A percentile compares a stretch with the other conserved stretches of the same genome.
phyloP scores from a whole-genome alignment of 1,139 yeast species.

The Magnusiomyces paraingens region DNA sequence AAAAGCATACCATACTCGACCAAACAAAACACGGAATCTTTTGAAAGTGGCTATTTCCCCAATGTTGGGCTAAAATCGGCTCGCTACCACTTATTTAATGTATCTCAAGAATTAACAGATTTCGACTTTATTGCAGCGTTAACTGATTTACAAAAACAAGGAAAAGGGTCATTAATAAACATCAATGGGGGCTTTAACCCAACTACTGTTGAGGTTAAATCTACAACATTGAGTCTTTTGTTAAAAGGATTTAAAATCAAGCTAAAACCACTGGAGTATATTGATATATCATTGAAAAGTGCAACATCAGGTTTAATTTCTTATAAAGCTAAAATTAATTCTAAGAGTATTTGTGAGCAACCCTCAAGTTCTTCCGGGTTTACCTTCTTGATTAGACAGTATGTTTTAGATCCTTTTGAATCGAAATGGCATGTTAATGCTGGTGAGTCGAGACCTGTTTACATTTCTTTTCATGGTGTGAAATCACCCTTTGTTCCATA shows the following conservation, averaged over 20 bases:
- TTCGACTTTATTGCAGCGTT: conserved; percentile 1
- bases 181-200: conserved; percentile 33
- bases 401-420: conserved; percentile 55
- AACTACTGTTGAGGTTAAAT: conserved; percentile 8
- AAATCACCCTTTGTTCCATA: conserved; percentile 69
- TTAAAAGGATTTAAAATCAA: conserved; percentile 12
- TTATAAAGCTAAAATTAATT: conserved; percentile 35
- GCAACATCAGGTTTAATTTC: conserved; percentile 56
- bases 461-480: conserved; percentile 51
- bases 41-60: conserved; percentile 6
- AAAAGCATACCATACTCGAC: conserved; percentile 6
- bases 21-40: neutral
- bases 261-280: conserved; percentile 36
- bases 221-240: conserved; percentile 7
- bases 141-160: neutral
- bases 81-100: neutral
- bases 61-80: conserved; percentile 1
- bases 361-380: conserved; percentile 30
- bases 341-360: conserved; percentile 10
- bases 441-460: conserved; percentile 24
- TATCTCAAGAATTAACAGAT: neutral
- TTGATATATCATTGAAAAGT: conserved; percentile 44
- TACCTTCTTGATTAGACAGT: conserved; percentile 60
- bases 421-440: conserved; percentile 67
- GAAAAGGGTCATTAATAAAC: conserved; percentile 13